phyloP scores from a whole-genome alignment of 2,329 filamentous ascomycete genomes.

The Botrytis paeoniae region DNA sequence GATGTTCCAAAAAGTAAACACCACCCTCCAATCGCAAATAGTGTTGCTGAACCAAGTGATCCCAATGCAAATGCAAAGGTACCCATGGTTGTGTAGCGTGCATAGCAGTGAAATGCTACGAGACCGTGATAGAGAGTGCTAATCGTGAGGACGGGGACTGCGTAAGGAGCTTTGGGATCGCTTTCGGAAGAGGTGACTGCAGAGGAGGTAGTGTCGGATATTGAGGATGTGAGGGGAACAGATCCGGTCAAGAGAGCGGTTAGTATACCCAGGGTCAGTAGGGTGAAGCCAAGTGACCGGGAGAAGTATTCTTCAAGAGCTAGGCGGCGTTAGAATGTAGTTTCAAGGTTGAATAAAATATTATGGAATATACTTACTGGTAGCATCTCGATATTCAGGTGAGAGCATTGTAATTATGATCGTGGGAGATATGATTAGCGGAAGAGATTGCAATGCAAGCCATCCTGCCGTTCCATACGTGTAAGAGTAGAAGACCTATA shows the following conservation, averaged over 20 bases:
- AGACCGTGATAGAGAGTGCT: constrained; percentile 56
- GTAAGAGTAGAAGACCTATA: constrained; percentile 50
- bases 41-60: constrained; percentile 46
- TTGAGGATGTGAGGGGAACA: constrained; percentile 52
- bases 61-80: constrained; percentile 53
- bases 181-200: constrained; percentile 44
- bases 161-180: constrained; percentile 53
- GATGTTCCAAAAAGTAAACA: constrained; percentile 48
- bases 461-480: constrained; percentile 51
- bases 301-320: constrained; percentile 63
- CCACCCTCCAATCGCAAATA: constrained; percentile 60
- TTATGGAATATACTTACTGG: constrained; percentile 43
- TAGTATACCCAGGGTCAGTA: constrained; percentile 55
- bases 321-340: constrained; percentile 32
- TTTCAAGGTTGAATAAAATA: constrained; percentile 16
- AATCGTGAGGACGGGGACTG: constrained; percentile 56
- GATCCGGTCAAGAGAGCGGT: constrained; percentile 61
- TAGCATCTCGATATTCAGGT: constrained; percentile 53
- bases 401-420: constrained; percentile 59
- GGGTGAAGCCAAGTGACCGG: constrained; percentile 55
- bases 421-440: constrained; percentile 56
- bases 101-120: constrained; percentile 58
- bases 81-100: constrained; percentile 50
- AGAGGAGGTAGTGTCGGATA: constrained; percentile 33
- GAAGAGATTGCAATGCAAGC: constrained; percentile 47